Percentiles rank a stretch among this genome's conserved stretches.
These are phyloP conservation scores for Paragyromitra xinjiangensis DNA, from an alignment of 495 filamentous ascomycete species.

Conservation along the genomic window DNA sequence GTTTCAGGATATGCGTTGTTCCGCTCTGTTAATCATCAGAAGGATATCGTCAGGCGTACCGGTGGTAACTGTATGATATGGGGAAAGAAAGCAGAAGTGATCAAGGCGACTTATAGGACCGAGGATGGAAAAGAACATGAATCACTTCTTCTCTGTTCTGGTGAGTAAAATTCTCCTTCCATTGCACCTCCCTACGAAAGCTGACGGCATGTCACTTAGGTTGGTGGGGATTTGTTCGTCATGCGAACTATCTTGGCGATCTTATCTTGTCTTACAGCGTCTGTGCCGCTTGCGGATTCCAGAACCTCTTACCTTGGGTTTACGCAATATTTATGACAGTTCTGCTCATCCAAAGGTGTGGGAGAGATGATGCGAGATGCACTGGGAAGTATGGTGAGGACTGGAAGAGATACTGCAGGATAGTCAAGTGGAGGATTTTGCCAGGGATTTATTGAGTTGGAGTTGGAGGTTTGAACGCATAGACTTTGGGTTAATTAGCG, in stretches of 20 bases:
- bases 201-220: constrained; percentile 45
- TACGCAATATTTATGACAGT: constrained; percentile 63
- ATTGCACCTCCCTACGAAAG: background rate
- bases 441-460: constrained; percentile 60
- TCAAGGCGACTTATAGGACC: constrained; percentile 60
- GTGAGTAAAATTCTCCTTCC: constrained; percentile 28
- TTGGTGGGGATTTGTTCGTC: constrained; percentile 64
- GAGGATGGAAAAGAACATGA: constrained; percentile 60
- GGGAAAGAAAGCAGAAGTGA: constrained; percentile 60
- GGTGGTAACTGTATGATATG: constrained; percentile 61
- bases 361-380: constrained; percentile 61
- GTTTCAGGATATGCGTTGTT: constrained; percentile 62
- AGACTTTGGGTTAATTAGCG: constrained; percentile 27
- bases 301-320: constrained; percentile 61
- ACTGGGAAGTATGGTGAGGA: constrained; percentile 61
- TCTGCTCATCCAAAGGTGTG: constrained; percentile 58
- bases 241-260: constrained; percentile 65
- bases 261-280: constrained; percentile 61
- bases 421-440: constrained; percentile 62
- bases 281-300: constrained; percentile 61
- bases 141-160: constrained; percentile 61
- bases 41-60: constrained; percentile 61
- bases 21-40: constrained; percentile 63
- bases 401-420: constrained; percentile 62
- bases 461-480: constrained; percentile 10